Conservation (phyloP, 352 stramenopile genomes). For the Elongisporangium anandrum region DNA sequence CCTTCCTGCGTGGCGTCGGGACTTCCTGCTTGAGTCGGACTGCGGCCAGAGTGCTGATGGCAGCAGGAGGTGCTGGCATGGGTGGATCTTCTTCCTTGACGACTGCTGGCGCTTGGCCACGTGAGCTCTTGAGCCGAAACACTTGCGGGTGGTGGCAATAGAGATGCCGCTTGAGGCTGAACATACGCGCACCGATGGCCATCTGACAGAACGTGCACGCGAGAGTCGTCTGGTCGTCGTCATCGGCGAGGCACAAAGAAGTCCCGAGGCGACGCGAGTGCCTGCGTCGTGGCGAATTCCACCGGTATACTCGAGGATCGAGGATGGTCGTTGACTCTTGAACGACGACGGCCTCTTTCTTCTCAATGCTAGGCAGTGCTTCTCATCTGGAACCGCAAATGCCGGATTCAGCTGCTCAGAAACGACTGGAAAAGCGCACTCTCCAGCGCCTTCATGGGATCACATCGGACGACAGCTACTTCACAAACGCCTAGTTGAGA, state of each 20-base stretch:
- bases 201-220: conserved; percentile 45
- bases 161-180: conserved; percentile 45
- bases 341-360: not conserved
- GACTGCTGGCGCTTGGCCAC: not conserved
- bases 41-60: conserved; percentile 12
- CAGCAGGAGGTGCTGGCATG: not conserved
- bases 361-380: conserved; percentile 12
- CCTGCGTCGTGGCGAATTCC: conserved; percentile 33
- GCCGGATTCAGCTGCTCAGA: conserved; percentile 29
- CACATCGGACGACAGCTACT: conserved; percentile 36
- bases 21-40: conserved; percentile 42
- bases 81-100: conserved; percentile 1
- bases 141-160: conserved; percentile 40
- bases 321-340: not conserved
- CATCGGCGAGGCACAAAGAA: conserved; percentile 30
- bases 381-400: conserved; percentile 29
- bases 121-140: conserved; percentile 24
- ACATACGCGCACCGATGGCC: conserved; percentile 36
- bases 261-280: conserved; percentile 35
- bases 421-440: conserved; percentile 34
- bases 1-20: conserved; percentile 23
- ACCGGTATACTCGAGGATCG: conserved; percentile 31
- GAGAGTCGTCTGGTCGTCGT: conserved; percentile 15
- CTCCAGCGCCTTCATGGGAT: conserved; percentile 37
- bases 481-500: conserved; percentile 35